Evolutionary conservation across 2,329 filamentous ascomycete genomes (phyloP).

Genomic region (Aspergillus oerlinghausenensis): DNA sequence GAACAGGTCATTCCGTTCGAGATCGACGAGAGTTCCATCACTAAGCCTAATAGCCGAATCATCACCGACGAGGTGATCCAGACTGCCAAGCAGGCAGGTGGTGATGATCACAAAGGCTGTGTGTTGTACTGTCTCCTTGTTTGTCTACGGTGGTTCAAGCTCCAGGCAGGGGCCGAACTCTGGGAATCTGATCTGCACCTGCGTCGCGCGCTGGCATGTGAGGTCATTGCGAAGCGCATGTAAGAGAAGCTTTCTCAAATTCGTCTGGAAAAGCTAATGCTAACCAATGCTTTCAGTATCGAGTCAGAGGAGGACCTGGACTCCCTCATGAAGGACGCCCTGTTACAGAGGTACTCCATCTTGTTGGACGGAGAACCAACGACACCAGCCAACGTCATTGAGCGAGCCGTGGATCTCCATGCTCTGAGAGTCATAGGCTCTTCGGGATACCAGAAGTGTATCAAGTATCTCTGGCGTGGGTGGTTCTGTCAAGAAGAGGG

Average conservation of each 20-base stretch:
- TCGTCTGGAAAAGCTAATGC: neutral
- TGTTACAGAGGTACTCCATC: constrained; percentile 86
- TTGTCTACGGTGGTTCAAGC: constrained; percentile 69
- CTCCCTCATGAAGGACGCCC: constrained; percentile 73
- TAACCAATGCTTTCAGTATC: constrained; percentile 54
- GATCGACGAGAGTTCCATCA: constrained; percentile 70
- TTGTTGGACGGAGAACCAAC: constrained; percentile 67
- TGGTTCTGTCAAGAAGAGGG: constrained; percentile 96
- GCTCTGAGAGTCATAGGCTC: constrained; percentile 83
- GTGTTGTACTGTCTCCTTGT: constrained; percentile 81
- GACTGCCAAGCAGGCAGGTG: constrained; percentile 78
- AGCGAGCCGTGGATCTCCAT: constrained; percentile 90
- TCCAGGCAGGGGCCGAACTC: constrained; percentile 73
- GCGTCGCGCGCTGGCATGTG: constrained; percentile 74
- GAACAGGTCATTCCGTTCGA: constrained; percentile 89
- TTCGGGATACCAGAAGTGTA: constrained; percentile 93
- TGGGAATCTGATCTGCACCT: constrained; percentile 88
- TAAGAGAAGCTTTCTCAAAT: constrained; percentile 18
- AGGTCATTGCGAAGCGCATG: constrained; percentile 81
- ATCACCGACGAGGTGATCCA: constrained; percentile 75
- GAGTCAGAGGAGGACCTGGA: constrained; percentile 74
- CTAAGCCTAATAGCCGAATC: constrained; percentile 74
- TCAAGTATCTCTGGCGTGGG: constrained; percentile 86
- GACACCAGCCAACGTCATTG: constrained; percentile 77
- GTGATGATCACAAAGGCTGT: constrained; percentile 67